These are phyloP conservation scores for Pseudogymnoascus sp. DNA, from an alignment of 2,329 filamentous ascomycete species.

Conservation along the genomic window DNA sequence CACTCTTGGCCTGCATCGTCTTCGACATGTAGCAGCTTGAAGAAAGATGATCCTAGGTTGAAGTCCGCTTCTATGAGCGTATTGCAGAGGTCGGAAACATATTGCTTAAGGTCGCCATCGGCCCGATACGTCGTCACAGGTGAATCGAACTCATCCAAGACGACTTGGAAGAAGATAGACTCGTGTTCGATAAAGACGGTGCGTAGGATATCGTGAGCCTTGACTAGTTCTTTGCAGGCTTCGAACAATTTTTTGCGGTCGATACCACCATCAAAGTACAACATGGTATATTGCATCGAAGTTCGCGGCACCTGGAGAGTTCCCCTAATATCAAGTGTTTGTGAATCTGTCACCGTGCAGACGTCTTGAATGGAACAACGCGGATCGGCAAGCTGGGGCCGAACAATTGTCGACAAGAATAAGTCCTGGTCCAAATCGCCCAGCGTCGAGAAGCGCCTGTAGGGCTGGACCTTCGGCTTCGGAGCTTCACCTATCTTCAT, in stretches of 20 bases:
- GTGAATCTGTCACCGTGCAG: conserved; percentile 33
- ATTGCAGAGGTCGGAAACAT: conserved; percentile 27
- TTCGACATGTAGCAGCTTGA: conserved; percentile 24
- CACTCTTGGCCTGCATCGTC: conserved; percentile 24
- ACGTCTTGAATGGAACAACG: conserved; percentile 34
- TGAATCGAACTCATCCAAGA: conserved; percentile 29
- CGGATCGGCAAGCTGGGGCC: conserved; percentile 31
- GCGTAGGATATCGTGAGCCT: conserved; percentile 33
- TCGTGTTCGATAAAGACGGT: conserved; percentile 33
- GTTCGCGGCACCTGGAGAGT: conserved; percentile 30
- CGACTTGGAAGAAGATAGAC: conserved; percentile 29
- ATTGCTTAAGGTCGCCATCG: conserved; percentile 28
- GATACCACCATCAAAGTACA: conserved; percentile 28
- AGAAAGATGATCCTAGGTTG: conserved; percentile 33
- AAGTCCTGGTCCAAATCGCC: conserved; percentile 25
- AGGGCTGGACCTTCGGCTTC: conserved; percentile 20
- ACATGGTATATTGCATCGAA: conserved; percentile 33
- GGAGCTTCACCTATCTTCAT: conserved; percentile 27
- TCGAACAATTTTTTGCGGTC: conserved; percentile 23
- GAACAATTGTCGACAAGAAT: conserved; percentile 32
- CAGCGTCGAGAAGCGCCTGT: conserved; percentile 33
- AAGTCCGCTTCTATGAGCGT: conserved; percentile 32
- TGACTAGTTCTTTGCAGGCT: conserved; percentile 27
- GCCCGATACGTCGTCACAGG: conserved; percentile 24
- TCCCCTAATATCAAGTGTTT: conserved; percentile 35